phyloP scores from a whole-genome alignment of 2,329 filamentous ascomycete species.

The Tolypocladium ophioglossoides region DNA sequence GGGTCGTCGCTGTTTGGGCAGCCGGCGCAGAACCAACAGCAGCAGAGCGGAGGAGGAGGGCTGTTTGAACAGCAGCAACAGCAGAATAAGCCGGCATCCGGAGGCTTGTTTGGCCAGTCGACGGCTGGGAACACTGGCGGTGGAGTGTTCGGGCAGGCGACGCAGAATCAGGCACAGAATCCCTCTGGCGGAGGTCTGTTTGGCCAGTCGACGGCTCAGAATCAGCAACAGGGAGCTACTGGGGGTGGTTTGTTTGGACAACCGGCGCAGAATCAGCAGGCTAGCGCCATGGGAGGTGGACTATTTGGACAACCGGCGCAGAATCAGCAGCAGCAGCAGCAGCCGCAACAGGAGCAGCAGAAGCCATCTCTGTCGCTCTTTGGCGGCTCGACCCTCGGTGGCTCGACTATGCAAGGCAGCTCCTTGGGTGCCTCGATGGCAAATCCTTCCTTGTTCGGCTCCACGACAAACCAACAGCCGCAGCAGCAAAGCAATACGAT shows the following conservation, averaged over 20 bases:
- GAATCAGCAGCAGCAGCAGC: constrained; percentile 9
- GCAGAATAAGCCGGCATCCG: constrained; percentile 5
- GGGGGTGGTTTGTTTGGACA: constrained; percentile 24
- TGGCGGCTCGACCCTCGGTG: constrained; percentile 14
- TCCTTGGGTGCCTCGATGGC: constrained; percentile 17
- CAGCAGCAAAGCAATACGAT: constrained; percentile 16
- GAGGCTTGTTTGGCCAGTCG: constrained; percentile 7
- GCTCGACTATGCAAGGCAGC: constrained; percentile 14
- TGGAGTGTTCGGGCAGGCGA: constrained; percentile 12
- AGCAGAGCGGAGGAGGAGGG: constrained; percentile 15
- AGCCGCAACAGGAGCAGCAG: constrained; percentile 9
- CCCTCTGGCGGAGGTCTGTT: constrained; percentile 6
- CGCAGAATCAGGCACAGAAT: constrained; percentile 8
- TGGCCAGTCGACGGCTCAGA: constrained; percentile 14
- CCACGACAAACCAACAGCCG: constrained; percentile 12
- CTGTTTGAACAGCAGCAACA: constrained; percentile 21
- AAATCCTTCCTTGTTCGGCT: constrained; percentile 25
- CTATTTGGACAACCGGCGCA: constrained; percentile 6
- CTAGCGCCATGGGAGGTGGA: constrained; percentile 1
- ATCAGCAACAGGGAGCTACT: constrained; percentile 9
- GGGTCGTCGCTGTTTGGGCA: constrained; percentile 9
- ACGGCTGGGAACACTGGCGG: constrained; percentile 4
- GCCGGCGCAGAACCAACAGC: constrained; percentile 9
- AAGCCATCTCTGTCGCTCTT: constrained; percentile 10
- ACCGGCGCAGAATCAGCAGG: constrained; percentile 8